phyloP scores from a whole-genome alignment of 108 stramenopile species.

The Parietichytrium sp. region DNA sequence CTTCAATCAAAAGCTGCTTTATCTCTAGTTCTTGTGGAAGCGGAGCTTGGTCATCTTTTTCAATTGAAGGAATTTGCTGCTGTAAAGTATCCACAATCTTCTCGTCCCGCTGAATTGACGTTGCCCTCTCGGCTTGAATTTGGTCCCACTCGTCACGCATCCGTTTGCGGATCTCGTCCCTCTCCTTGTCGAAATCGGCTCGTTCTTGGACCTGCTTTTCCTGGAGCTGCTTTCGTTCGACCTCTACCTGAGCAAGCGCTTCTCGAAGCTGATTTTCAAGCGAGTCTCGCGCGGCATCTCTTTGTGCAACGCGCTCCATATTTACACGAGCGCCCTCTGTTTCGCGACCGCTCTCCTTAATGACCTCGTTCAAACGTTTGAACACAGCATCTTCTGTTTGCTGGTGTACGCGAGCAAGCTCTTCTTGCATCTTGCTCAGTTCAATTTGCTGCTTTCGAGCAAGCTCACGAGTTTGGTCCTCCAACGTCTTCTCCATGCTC shows the following conservation, averaged over 20 bases:
- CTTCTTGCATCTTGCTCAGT: neutral
- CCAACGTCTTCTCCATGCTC: neutral
- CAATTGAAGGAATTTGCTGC: no score
- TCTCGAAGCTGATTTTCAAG: no score
- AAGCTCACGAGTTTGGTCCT: slow-evolving; percentile 1
- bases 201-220: neutral
- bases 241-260: neutral
- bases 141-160: neutral
- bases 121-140: neutral
- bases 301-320: neutral
- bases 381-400: neutral
- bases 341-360: neutral
- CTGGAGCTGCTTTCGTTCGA: neutral
- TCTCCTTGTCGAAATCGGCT: neutral
- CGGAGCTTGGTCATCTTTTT: no score
- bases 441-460: neutral
- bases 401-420: neutral
- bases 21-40: no score
- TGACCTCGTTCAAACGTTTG: neutral
- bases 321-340: neutral
- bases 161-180: neutral
- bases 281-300: no score
- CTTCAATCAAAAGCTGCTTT: no score
- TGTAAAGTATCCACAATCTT: neutral
- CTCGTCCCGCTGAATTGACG: slow-evolving; percentile 13